These are phyloP conservation scores for Zygotorulaspora sp. DNA, from an alignment of 805 yeast species.

Conservation along the genomic window DNA sequence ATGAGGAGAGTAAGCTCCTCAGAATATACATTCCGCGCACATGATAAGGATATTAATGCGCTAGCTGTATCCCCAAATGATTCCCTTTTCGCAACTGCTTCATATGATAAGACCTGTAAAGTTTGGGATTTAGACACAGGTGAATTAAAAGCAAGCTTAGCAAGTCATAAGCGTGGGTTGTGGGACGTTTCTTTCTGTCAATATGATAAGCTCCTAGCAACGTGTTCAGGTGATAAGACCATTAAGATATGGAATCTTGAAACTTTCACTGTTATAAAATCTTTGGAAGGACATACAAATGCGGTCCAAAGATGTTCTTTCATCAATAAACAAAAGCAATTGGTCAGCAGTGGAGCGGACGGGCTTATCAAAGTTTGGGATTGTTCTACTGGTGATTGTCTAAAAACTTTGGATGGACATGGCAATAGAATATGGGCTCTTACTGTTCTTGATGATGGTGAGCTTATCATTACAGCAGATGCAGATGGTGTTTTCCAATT, in stretches of 20 bases:
- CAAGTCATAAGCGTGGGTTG: conserved; percentile 90
- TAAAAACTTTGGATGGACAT: conserved; percentile 86
- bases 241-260: conserved; percentile 82
- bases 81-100: conserved; percentile 83
- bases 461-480: conserved; percentile 75
- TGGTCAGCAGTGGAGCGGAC: conserved; percentile 82
- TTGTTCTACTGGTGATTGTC: conserved; percentile 64
- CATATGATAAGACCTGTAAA: conserved; percentile 88
- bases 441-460: conserved; percentile 60
- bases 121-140: conserved; percentile 86
- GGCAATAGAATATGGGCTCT: conserved; percentile 94
- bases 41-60: conserved; percentile 91
- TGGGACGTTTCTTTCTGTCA: conserved; percentile 87
- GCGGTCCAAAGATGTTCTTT: conserved; percentile 82
- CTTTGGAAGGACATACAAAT: conserved; percentile 92
- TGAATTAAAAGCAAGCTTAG: conserved; percentile 75
- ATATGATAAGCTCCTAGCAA: conserved; percentile 69
- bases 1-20: conserved; percentile 50
- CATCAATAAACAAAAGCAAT: conserved; percentile 59
- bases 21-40: conserved; percentile 90
- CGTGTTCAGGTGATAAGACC: conserved; percentile 92
- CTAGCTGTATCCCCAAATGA: conserved; percentile 90
- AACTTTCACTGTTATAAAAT: conserved; percentile 69
- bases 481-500: conserved; percentile 89
- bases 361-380: conserved; percentile 94